phyloP scores from a whole-genome alignment of 2,329 filamentous ascomycete species.

The Herpotrichia juniperi region DNA sequence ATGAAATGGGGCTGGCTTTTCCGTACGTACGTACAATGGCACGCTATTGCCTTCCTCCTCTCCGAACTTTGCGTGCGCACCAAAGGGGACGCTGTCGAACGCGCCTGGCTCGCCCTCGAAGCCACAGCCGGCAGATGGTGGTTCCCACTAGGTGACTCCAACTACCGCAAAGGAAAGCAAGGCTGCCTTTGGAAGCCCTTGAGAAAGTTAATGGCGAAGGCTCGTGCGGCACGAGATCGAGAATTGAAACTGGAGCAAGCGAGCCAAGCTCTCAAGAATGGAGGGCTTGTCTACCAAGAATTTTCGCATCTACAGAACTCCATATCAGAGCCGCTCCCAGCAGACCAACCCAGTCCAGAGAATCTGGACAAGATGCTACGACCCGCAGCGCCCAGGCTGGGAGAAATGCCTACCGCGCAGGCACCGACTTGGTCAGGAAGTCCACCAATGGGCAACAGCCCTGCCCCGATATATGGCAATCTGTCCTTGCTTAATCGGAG shows the following conservation, averaged over 20 bases:
- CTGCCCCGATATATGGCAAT: neutral
- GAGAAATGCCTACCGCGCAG: constrained; percentile 25
- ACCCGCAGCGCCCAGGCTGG: constrained; percentile 32
- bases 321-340: constrained; percentile 8
- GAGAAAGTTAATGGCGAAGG: constrained; percentile 65
- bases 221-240: constrained; percentile 58
- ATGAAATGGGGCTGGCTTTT: constrained; percentile 71
- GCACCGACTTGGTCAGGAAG: constrained; percentile 28
- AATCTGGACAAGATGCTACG: constrained; percentile 36
- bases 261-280: constrained; percentile 30
- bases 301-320: constrained; percentile 17
- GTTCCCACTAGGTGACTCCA: constrained; percentile 37
- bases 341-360: constrained; percentile 28
- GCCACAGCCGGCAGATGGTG: constrained; percentile 51
- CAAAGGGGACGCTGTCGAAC: constrained; percentile 62
- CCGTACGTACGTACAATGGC: constrained; percentile 69
- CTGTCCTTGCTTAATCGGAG: neutral
- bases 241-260: constrained; percentile 53
- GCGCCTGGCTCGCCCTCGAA: constrained; percentile 65
- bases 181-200: constrained; percentile 69
- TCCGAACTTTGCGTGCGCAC: constrained; percentile 65
- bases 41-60: constrained; percentile 66
- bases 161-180: constrained; percentile 38
- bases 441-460: constrained; percentile 12
- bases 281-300: constrained; percentile 21